phyloP scores from a whole-genome alignment of 192 early-diverging fungal species.

The Gamsiella multidivaricata region DNA sequence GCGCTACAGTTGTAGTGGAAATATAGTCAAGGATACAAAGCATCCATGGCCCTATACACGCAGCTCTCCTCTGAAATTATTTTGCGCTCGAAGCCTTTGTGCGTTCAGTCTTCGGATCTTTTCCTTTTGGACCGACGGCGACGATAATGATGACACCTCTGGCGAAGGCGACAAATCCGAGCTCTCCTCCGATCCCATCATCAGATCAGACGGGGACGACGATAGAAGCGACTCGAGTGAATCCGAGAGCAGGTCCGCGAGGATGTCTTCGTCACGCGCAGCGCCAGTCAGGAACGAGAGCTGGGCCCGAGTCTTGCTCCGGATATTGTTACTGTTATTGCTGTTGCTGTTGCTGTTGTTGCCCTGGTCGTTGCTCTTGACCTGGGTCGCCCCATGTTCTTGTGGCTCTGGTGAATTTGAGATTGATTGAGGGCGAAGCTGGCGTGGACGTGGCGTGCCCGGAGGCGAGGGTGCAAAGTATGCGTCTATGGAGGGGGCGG shows the following conservation, averaged over 20 bases:
- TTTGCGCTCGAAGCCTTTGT: constrained; percentile 1
- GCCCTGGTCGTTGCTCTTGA: constrained; percentile 5
- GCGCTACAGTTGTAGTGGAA: too few species aligned
- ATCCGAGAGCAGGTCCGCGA: constrained; percentile 1
- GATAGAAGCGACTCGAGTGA: constrained; percentile 3
- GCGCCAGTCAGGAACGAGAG: constrained; percentile 32
- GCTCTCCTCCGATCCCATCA: not conserved
- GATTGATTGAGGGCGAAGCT: not conserved
- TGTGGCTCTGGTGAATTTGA: too few species aligned
- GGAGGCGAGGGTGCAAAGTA: constrained; percentile 3
- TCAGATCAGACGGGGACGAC: constrained; percentile 15
- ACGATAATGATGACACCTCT: not conserved
- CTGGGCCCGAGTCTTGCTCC: constrained; percentile 10
- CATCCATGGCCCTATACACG: too few species aligned
- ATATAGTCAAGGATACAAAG: too few species aligned
- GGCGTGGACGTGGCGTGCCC: not conserved
- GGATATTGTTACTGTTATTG: not conserved
- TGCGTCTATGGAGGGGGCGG: not conserved
- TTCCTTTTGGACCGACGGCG: constrained; percentile 8
- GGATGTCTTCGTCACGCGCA: constrained; percentile 8
- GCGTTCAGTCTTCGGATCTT: constrained; percentile 13
- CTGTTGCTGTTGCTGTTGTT: constrained; percentile 4
- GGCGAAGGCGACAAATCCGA: constrained; percentile 4
- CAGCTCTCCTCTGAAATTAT: constrained; percentile 4
- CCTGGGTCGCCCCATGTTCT: too few species aligned